Base-by-base conservation (phyloP, 2,329 filamentous ascomycete species). In the Aureobasidium vineae region DNA sequence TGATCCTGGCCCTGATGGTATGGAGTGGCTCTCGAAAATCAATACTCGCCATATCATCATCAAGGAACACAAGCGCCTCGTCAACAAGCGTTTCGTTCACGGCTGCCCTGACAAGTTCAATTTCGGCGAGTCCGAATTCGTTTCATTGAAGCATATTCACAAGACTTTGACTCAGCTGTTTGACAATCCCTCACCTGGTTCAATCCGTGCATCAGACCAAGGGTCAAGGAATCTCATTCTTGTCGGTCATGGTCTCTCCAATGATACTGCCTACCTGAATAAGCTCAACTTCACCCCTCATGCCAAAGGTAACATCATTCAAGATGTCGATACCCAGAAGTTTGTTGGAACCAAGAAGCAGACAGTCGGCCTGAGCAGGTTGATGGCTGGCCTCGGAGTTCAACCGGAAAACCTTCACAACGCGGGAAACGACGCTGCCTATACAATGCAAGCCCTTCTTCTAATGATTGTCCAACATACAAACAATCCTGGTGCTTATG, bases 81-180 rank as follows among this genome's bases (percentile, higher is more conserved):
- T 69, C n/a, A 75, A 75, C 54, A 70, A 65, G 16, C 43, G 59
- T 21, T 72, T 69, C 59, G 63, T 75, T 43, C 67, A 69, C 57
- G 72, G 71, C 5, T 73, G 73, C 66, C 69, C 72, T 15, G 70
- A 73, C 28, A 56, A 65, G 3, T 75, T 75, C 68, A 67, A 70
- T 49, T 74, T 74, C 57, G 73, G 73, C 2, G 33, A 53, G 3
- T 73, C 68, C 8, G 67, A 68, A 16, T 67, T 69, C 60, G 68
- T 74, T 16, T 23, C 66, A 4, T 57, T 69, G 0, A 33, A 23
- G 28, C 63, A 68, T 7, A 66, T 71, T 40, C 68, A 69, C 50
- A 26, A 21, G 16, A 49, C 66, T 36, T 66, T 71, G 13, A 66
- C 67, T 6, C 41, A 66, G 11, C 13, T 71, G 10, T 63, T 63